Percentiles rank a stretch among this genome's conserved stretches.
These are phyloP conservation scores for Starmerella potacharoeniae DNA, from an alignment of 805 yeast genomes.

Conservation along the genomic window DNA sequence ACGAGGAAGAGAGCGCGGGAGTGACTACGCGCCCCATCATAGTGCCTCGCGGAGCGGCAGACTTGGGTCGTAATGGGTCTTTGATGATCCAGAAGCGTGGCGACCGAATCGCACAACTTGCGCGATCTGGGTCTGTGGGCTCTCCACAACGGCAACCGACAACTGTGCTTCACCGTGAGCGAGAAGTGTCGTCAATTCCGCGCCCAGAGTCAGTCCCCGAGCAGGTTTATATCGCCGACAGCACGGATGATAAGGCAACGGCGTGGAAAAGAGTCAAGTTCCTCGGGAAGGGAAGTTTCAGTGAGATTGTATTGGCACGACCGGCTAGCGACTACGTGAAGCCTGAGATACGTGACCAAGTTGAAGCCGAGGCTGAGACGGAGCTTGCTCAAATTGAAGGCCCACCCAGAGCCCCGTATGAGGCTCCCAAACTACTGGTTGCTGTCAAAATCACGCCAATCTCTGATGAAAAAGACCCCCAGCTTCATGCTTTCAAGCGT, in stretches of 20 bases:
- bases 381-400: slow-evolving; percentile 8
- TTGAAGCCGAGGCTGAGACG: background rate
- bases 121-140: slow-evolving; percentile 20
- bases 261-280: slow-evolving; percentile 21
- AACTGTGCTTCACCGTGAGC: slow-evolving; percentile 20
- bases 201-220: slow-evolving; percentile 13
- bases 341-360: slow-evolving; percentile 21
- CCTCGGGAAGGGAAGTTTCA: slow-evolving; percentile 35
- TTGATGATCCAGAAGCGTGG: slow-evolving; percentile 19
- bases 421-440: slow-evolving; percentile 28
- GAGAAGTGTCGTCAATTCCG: slow-evolving; percentile 2
- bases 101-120: slow-evolving; percentile 4
- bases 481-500: slow-evolving; percentile 54
- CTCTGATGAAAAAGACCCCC: slow-evolving; percentile 36
- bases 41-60: background rate
- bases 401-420: background rate
- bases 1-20: background rate
- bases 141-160: slow-evolving; percentile 20
- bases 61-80: slow-evolving; percentile 8
- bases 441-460: slow-evolving; percentile 62
- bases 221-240: slow-evolving; percentile 18
- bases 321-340: slow-evolving; percentile 27
- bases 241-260: slow-evolving; percentile 4
- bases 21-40: background rate
- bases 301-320: slow-evolving; percentile 31